These are phyloP conservation scores for Taphrina sp. DNA, from an alignment of 1,139 yeast genomes.

Conservation along the genomic window DNA sequence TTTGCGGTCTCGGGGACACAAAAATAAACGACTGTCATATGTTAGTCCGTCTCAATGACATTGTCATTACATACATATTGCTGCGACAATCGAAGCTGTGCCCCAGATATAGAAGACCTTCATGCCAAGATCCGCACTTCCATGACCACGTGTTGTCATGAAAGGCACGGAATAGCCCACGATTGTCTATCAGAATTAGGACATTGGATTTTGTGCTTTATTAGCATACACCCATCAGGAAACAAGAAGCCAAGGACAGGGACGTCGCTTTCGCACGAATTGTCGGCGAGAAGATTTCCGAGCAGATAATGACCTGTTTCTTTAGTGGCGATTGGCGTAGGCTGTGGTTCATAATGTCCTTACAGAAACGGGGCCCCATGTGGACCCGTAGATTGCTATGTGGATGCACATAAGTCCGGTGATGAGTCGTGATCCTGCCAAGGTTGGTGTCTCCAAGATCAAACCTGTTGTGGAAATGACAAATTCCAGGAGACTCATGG, in stretches of 20 bases:
- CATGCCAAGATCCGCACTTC: slow-evolving; percentile 39
- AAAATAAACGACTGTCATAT: slow-evolving; percentile 65
- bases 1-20: slow-evolving; percentile 72
- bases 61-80: no score
- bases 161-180: slow-evolving; percentile 72
- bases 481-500: slow-evolving; percentile 65
- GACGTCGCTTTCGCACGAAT: slow-evolving; percentile 75
- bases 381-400: slow-evolving; percentile 70
- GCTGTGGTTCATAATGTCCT: no score
- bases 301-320: slow-evolving; percentile 69
- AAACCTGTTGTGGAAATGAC: slow-evolving; percentile 70
- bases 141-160: slow-evolving; percentile 54
- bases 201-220: background rate
- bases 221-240: slow-evolving; percentile 57
- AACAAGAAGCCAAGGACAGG: slow-evolving; percentile 68
- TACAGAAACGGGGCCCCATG: no score
- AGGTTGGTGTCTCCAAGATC: slow-evolving; percentile 37
- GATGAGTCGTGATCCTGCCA: slow-evolving; percentile 48
- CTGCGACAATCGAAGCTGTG: slow-evolving; percentile 50
- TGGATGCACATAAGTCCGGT: slow-evolving; percentile 70
- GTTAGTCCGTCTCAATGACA: no score
- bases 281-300: slow-evolving; percentile 69
- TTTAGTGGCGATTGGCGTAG: slow-evolving; percentile 82
- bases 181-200: slow-evolving; percentile 47
- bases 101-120: slow-evolving; percentile 75